A percentile compares a stretch with the other conserved stretches of the same genome.
These are phyloP conservation scores for Irpex sp. DNA, from an alignment of 1,284 basidiomycete species.

Conservation along the genomic window DNA sequence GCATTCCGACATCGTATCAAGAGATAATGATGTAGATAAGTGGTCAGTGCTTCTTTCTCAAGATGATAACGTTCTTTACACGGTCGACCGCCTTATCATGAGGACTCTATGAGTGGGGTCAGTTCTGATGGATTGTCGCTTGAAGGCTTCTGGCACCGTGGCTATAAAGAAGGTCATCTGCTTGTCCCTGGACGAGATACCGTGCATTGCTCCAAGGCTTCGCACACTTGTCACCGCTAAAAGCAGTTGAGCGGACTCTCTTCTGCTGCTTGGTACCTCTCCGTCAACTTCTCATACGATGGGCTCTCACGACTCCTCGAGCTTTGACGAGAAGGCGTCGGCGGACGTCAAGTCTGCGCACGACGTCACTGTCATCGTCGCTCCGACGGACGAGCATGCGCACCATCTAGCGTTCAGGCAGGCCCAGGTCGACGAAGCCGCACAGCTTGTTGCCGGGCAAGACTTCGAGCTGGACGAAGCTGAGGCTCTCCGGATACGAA, in stretches of 20 bases:
- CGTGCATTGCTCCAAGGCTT: not conserved
- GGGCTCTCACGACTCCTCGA: not conserved
- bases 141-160: not conserved
- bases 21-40: not conserved
- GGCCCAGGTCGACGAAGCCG: conserved; percentile 49
- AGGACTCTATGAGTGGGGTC: not conserved
- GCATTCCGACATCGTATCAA: not conserved
- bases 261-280: not conserved
- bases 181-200: not conserved
- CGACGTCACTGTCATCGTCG: not conserved
- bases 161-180: not conserved
- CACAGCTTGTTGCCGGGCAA: conserved; percentile 43
- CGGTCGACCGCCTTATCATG: not conserved
- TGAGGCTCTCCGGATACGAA: conserved; percentile 50
- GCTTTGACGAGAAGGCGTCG: not conserved
- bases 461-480: conserved; percentile 40
- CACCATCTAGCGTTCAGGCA: conserved; percentile 15
- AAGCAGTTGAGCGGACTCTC: not conserved
- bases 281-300: not conserved
- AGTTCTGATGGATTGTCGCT: not conserved
- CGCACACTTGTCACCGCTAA: not conserved
- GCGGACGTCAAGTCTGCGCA: not conserved
- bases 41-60: not conserved
- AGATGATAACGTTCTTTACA: not conserved
- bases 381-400: not conserved